Base-by-base conservation (phyloP, 371 early-diverging fungal species). In the Nematocida sp. region DNA sequence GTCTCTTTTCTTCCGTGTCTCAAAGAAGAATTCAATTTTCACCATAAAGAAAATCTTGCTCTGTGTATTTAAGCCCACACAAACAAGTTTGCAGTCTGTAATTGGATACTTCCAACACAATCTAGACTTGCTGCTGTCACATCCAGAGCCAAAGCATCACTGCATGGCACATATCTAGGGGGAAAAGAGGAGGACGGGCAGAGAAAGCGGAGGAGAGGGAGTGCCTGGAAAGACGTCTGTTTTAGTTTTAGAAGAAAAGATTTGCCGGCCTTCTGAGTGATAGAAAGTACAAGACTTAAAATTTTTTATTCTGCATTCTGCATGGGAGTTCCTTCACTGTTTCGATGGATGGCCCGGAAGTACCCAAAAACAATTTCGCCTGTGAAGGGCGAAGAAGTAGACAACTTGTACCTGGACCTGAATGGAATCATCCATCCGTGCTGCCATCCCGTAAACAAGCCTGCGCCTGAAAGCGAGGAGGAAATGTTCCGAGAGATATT, bases 371-470 rank as follows among this genome's bases (percentile, higher is more conserved):
- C 91, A 57, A 87, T 89, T 23, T 43, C 56, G 15, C 1, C 19
- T 36, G 74, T 37, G 32, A 43, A 46, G 21, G 23, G 36, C 45
- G 41, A 77, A 55, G 64, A 67, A 27, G 90, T 90, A 88, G 97
- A 99, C 83, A 92, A 91, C 83, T 85, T 98, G 36, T 96, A 96
- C 82, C 83, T 98, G 65, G 99, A 98, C 80, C 93, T 96, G 91
- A 99, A 99, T 83, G 97, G 94, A 63, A 93, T 97, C 85, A 91
- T 99, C 81, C 99, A 97, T 82, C 92, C 91, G 37, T 96, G 96
- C 82, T 90, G 90, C 77, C 93, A 95, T 79, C 92, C 94, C 2
- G 23, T 75, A 19, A 32, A 53, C 13, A 70, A 55, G 38, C 52
- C 53, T 8, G 56, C 53, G 1, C 63, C 78, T 7, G 77, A 81